Base-by-base conservation (phyloP, 768 basidiomycete species). In the Pisolithus sp. region DNA sequence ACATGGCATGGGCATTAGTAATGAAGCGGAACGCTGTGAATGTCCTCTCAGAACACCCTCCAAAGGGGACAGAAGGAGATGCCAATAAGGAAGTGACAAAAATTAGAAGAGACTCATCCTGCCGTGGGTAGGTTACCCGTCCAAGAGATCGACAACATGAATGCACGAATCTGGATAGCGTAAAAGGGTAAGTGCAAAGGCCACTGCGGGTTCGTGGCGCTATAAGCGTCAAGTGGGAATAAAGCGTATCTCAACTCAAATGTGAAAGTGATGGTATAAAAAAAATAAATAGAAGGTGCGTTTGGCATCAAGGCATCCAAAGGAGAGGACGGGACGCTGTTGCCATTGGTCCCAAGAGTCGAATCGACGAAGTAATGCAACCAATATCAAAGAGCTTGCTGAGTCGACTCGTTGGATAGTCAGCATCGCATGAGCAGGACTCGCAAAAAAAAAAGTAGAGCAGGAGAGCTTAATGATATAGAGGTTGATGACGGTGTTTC, bases 261-360 rank as follows among this genome's bases (percentile, higher is more conserved):
- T 44, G 24, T 52, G 38, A 50, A 48, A 31, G 48, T 52, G 21
- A 49, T 58, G 57, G 58, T 58, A 57, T 63, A 55, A 30, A 12
- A n/a, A 36, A 49, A 5, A 54, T 64, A 58, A 62, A 52, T 55
- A 68, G 60, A 64, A 15, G 50, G 53, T 57, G 50, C 56, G 58
- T 55, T 48, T 44, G 47, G 51, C 44, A 34, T 57, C 46, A 47
- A 51, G 57, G 56, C 50, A 61, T 68, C 13, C 54, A 66, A 68
- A 68, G 44, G 68, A 69, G 57, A 38, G 66, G 59, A 68, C 59
- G 45, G 68, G 60, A 57, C 41, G 30, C 36, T 51, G 26, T 45
- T n/a, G 17, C 30, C 17, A 28, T 30, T 13, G 43, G 15, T 45
- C 24, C 43, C 43, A 36, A 50, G 20, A 23, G 47, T 48, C 30